Evolutionary conservation across 164 flowering plant species (phyloP), one percentile per base, ranked within the genome.

Genomic region (Echeveria elegans): DNA sequence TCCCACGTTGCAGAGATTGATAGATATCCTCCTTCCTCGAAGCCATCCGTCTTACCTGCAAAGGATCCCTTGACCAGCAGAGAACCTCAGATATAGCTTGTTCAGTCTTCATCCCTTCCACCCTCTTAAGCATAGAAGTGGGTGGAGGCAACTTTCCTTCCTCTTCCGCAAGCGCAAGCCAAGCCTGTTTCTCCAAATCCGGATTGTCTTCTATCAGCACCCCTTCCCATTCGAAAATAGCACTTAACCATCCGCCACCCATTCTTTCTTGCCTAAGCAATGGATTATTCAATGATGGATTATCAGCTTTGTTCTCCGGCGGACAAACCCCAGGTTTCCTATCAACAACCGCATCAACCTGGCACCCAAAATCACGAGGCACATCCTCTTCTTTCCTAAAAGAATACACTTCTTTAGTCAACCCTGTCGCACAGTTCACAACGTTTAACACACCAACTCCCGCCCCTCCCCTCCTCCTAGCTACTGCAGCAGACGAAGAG

Each of bases 221-320:
- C 7, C 99, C 97, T 71, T 94, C 99, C 97, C 87, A 88, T 73
- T 91, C 99, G 71, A 94, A 89, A 60, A 94, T 91, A n/a, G 85
- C 97, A 63, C 90, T 93, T 66, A 94, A 77, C 97, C 97, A 91
- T n/a, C 99, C 97, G 76, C 96, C 83, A 14, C 99, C 97, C 97
- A 91, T 88, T 70, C 92, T 81, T 70, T 94, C 96, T 67, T 84
- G 95, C 24, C 98, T 73, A 58, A 89, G 91, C 80, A 94, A 77
- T 0, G 98, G 98, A 52, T 94, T 94, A 23, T 86, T 86, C n/a
- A 94, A 70, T 18, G 88, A 81, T 38, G 93, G 87, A 43, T 84
- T 80, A 77, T 94, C 97, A 0, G 93, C 97, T 73, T 70, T 85
- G 34, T 91, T 94, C 64, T 78, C 75, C 0, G 96, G 97, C 0